These are phyloP conservation scores for Graphiopsis chlorocephala DNA, from an alignment of 2,329 filamentous ascomycete genomes.

Conservation along the genomic window DNA sequence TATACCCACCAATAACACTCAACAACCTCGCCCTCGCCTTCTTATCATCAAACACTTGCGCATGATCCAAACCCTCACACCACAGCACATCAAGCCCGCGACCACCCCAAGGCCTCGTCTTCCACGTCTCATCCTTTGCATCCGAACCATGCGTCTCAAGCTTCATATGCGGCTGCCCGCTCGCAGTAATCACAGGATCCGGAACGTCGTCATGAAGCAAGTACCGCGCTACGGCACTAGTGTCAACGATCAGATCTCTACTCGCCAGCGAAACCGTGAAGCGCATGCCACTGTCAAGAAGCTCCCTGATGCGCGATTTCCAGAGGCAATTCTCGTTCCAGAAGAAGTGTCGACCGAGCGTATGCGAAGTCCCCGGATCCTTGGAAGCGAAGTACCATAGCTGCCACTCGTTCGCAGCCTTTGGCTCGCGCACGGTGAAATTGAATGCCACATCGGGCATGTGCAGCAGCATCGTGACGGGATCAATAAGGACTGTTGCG, in stretches of 20 bases:
- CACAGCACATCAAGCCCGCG: conserved; percentile 57
- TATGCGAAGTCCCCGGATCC: conserved; percentile 65
- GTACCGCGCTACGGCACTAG: conserved; percentile 57
- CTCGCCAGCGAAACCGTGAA: conserved; percentile 60
- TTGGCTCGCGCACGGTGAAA: conserved; percentile 51
- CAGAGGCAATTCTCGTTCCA: conserved; percentile 70
- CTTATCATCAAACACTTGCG: conserved; percentile 55
- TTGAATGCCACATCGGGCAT: conserved; percentile 70
- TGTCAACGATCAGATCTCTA: conserved; percentile 64
- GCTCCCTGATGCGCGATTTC: conserved; percentile 59
- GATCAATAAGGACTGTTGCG: conserved; percentile 56
- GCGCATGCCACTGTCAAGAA: conserved; percentile 31
- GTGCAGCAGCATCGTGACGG: conserved; percentile 66
- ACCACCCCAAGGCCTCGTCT: conserved; percentile 31
- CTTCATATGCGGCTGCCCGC: conserved; percentile 26
- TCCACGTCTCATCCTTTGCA: conserved; percentile 33
- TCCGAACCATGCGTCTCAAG: conserved; percentile 24
- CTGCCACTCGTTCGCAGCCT: conserved; percentile 65
- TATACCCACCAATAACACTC: conserved; percentile 28
- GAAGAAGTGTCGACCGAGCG: conserved; percentile 65
- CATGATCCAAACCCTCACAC: conserved; percentile 62
- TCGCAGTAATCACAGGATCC: conserved; percentile 25
- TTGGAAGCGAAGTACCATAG: conserved; percentile 69
- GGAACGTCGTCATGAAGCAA: conserved; percentile 41
- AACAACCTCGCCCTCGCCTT: conserved; percentile 12